Base-by-base conservation (phyloP, 805 yeast genomes). In the Torulaspora microellipsoides region DNA sequence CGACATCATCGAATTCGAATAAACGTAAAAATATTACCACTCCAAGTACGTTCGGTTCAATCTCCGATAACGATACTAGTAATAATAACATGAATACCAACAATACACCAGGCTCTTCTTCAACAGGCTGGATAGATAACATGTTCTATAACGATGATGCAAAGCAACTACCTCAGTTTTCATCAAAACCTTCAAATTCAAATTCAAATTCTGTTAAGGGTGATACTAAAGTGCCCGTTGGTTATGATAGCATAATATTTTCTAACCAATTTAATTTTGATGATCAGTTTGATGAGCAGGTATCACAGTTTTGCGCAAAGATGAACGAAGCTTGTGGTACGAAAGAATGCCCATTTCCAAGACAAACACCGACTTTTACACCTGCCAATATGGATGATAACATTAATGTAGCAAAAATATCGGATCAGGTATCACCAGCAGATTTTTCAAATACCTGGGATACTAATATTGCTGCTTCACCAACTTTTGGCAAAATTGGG, bases 271-370 rank as follows among this genome's bases (percentile, higher is more conserved):
- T 66, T 45, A 57, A 67, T 45, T 69, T 68, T 46, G 60, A 63
- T 33, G 66, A 68, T 12, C 65, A 72, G 43, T 84, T 80, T 59
- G 84, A 81, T 56, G 91, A 85, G 58, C 80, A 82, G 52, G 80
- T 82, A 42, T 75, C 77, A 46, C 78, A 77, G 25, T 91, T 91
- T 60, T 91, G 98, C 59, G 76, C 76, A 20, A 78, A 81, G 54
- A 72, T 91, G 58, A 76, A 78, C 48, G 75, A 80, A 61, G 97
- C 89, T 1, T 90, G 97, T 65, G 97, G 96, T 13, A 81, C 82
- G 6, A 80, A 72, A 54, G 73, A 73, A 12, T 66, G 76, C 50
- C 95, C 93, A 3, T 60, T 81, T 3, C 95, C 96, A 2, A 49
- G 46, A 27, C 47, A 34, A 31, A 38, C 41, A 15, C 39, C 46